Percentiles rank a stretch among this genome's conserved stretches.
Evolutionary conservation across 1,139 yeast species (phyloP).

Genomic region (Taphrina deformans): DNA sequence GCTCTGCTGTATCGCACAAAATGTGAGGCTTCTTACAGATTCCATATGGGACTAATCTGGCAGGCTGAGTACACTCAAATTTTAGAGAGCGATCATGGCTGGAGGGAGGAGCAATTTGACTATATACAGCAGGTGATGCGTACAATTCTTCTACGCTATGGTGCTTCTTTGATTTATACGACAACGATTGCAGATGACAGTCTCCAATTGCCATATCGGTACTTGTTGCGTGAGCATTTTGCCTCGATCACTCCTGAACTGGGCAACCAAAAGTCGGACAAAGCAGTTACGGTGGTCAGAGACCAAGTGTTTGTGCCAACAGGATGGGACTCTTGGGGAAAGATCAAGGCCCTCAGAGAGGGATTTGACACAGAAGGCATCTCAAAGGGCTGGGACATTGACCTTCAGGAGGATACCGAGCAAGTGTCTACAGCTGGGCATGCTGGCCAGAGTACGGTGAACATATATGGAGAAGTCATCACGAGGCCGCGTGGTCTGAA

Average conservation of each 20-base stretch:
- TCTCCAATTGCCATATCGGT: not conserved
- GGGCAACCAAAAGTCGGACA: conserved; percentile 31
- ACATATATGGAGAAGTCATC: not conserved
- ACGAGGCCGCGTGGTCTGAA: not conserved
- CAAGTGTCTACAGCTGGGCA: conserved; percentile 4
- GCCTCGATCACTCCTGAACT: conserved; percentile 17
- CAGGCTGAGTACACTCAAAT: conserved; percentile 38
- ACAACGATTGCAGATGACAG: conserved; percentile 6
- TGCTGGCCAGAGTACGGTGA: not conserved
- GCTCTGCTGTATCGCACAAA: conserved; percentile 42
- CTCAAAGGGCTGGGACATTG: conserved; percentile 38
- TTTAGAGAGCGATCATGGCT: conserved; percentile 37
- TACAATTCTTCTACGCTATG: conserved; percentile 52
- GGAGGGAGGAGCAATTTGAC: conserved; percentile 46
- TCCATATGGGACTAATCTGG: not conserved
- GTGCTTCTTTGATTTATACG: conserved; percentile 39
- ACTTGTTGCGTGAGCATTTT: conserved; percentile 1
- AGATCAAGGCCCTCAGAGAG: conserved; percentile 44
- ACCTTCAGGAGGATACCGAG: conserved; percentile 7
- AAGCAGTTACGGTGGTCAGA: conserved; percentile 44
- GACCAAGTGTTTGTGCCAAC: conserved; percentile 51
- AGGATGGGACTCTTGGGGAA: conserved; percentile 49
- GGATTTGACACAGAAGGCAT: conserved; percentile 40
- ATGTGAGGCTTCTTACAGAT: conserved; percentile 3
- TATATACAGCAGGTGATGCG: conserved; percentile 59